Evolutionary conservation across 2,329 filamentous ascomycete genomes (phyloP), one percentile per base, ranked within the genome.

Genomic region (Chaetomiaceae sp.): DNA sequence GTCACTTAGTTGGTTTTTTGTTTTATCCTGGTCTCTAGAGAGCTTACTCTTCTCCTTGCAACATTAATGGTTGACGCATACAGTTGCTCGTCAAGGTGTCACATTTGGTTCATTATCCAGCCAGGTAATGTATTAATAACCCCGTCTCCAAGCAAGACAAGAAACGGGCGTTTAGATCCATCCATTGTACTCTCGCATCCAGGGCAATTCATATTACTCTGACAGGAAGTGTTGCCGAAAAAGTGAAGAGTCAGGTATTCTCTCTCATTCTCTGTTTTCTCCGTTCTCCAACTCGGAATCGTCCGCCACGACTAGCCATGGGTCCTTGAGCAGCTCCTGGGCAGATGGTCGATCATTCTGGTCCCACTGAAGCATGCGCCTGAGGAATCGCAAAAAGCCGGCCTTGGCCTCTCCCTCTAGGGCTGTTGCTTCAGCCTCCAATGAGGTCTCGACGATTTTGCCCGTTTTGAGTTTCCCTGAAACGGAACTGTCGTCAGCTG

Each of bases 261-360:
- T 33, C 13, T 6, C 10, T 13, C 30, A 23, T 33, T 38, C n/a
- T 18, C 41, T 42, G 5, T 51, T 21, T 2, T 51, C 47, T 32
- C 41, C 54, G 57, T 80, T 77, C 57, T 81, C 78, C 4, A 73
- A 77, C 11, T 78, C 76, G n/a, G 73, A 68, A 55, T 71, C 65
- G 23, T 77, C 81, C 79, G 49, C 36, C 25, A 20, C 14, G 9
- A 13, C 16, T 23, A 53, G 29, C 41, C 51, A 53, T 11, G 52
- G 21, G 34, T 54, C 40, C 23, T 50, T 36, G 29, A 50, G 47
- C 42, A 56, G 16, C 20, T 53, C 50, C 25, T 20, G 42, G 13
- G 54, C 54, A 13, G 34, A 50, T 1, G 54, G 41, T 33, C 54
- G n/a, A n/a, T 50, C 41, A 1, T 23, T n/a, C 10, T 25, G 33